These are phyloP conservation scores for Fusarium verticillioides DNA, from an alignment of 2,329 filamentous ascomycete species.

Conservation along the genomic window DNA sequence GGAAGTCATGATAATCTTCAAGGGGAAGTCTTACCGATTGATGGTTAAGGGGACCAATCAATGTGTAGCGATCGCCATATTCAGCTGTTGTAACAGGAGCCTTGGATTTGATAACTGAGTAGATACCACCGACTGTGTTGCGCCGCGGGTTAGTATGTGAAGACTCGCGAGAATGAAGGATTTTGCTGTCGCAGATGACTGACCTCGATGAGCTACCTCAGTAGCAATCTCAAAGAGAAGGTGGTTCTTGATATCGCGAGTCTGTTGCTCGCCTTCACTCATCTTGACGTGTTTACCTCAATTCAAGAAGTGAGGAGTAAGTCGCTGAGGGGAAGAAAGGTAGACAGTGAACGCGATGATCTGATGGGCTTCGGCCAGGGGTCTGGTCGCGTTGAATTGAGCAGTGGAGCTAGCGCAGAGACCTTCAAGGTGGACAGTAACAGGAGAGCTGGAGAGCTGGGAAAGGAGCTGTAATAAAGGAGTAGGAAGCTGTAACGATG, in stretches of 20 bases:
- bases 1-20: neutral
- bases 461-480: constrained; percentile 26
- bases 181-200: constrained; percentile 43
- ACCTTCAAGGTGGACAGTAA: constrained; percentile 12
- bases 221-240: constrained; percentile 96
- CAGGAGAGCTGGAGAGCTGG: neutral
- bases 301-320: constrained; percentile 3
- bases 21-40: constrained; percentile 73
- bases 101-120: constrained; percentile 99
- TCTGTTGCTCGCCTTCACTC: constrained; percentile 59
- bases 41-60: constrained; percentile 94
- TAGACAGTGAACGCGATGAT: constrained; percentile 28
- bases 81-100: constrained; percentile 97
- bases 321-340: constrained; percentile 18
- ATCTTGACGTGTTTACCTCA: constrained; percentile 49
- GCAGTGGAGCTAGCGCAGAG: constrained; percentile 11
- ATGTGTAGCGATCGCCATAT: constrained; percentile 96
- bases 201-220: constrained; percentile 96
- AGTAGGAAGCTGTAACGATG: constrained; percentile 41
- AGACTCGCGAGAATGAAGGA: constrained; percentile 4
- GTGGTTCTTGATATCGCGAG: constrained; percentile 90
- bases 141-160: constrained; percentile 26
- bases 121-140: constrained; percentile 88
- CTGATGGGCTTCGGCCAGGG: constrained; percentile 31
- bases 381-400: constrained; percentile 16